Evolutionary conservation across 2,329 filamentous ascomycete genomes (phyloP), one percentile per base, ranked within the genome.

Genomic region (Colletotrichum magnum): DNA sequence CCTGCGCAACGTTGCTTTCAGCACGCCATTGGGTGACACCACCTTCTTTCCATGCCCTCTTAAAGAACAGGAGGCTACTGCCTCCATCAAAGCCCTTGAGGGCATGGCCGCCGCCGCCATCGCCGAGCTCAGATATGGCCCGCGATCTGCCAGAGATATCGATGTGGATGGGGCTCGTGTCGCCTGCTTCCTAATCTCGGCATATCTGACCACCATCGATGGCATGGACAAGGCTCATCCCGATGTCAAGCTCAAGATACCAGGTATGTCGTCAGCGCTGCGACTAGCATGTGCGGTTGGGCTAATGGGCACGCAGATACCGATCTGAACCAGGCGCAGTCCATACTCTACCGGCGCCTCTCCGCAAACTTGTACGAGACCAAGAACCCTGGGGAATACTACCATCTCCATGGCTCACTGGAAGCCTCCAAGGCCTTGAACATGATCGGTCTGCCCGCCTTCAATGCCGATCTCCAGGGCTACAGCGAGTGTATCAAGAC

Each of bases 361-460:
- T 91, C 89, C 16, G 90, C 90, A 16, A 91, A 91, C 71, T 79
- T 92, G 2, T 92, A 92, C 78, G 83, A 86, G 73, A 91, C 90
- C 13, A 89, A 87, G 75, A 86, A 83, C 32, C 80, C 83, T 10
- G 86, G 85, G 24, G 83, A 89, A 73, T 92, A 87, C 73, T 93
- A 90, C 75, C 90, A 92, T 75, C 89, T 92, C 24, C 90, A 92
- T 75, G 90, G 90, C 56, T 92, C 90, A 1, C 79, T 92, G 5
- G 89, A 92, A 73, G 90, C 90, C 15, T 87, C 86, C 48, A 88
- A 84, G 24, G 90, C 89, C 0, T 79, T 92, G 57, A 83, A 87
- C 69, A 92, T 92, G 89, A 84, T 92, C 68, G 89, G 89, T 0
- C 79, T 92, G 21, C 86, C 89, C 52, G 83, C 88, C 4, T 83